A percentile compares a stretch with the other conserved stretches of the same genome.
Evolutionary conservation across 2,329 filamentous ascomycete genomes (phyloP).

Genomic region (Phaeosphaeriaceae sp.): DNA sequence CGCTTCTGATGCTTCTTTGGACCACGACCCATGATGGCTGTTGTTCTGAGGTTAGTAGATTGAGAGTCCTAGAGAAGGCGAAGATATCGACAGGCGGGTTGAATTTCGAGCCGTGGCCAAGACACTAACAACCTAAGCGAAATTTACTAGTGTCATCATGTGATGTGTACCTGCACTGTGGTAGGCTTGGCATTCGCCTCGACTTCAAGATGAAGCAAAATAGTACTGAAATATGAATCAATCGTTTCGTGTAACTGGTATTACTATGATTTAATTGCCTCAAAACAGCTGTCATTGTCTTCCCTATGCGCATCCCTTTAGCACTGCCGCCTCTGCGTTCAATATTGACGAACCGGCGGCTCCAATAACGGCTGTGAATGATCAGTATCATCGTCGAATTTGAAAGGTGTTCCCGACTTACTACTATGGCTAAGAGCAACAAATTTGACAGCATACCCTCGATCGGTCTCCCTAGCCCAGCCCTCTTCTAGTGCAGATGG

Average conservation of each 20-base stretch:
- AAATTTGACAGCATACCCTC: constrained; percentile 92
- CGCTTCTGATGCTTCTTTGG: constrained; percentile 99
- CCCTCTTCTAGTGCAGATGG: constrained; percentile 80
- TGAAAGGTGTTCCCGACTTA: constrained; percentile 47
- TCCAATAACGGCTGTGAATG: constrained; percentile 74
- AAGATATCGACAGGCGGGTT: too few species aligned
- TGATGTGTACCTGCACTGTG: too few species aligned
- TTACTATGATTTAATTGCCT: not conserved
- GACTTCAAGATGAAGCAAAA: too few species aligned
- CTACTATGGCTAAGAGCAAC: constrained; percentile 88
- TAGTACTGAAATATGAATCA: too few species aligned
- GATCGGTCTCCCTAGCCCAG: constrained; percentile 84
- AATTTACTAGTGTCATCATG: too few species aligned
- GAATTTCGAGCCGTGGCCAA: too few species aligned
- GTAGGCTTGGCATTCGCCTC: too few species aligned
- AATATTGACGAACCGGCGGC: constrained; percentile 95
- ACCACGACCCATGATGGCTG: constrained; percentile 69
- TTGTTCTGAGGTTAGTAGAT: constrained; percentile 46
- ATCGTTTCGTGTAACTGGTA: too few species aligned
- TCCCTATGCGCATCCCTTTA: constrained; percentile 75
- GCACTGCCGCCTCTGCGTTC: constrained; percentile 88
- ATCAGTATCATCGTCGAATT: constrained; percentile 21
- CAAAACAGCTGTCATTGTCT: not conserved
- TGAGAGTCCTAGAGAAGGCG: constrained; percentile 35
- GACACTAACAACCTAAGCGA: too few species aligned